A percentile compares a stretch with the other conserved stretches of the same genome.
Conservation (phyloP, 2,329 filamentous ascomycete genomes). For the Neurospora crassa region DNA sequence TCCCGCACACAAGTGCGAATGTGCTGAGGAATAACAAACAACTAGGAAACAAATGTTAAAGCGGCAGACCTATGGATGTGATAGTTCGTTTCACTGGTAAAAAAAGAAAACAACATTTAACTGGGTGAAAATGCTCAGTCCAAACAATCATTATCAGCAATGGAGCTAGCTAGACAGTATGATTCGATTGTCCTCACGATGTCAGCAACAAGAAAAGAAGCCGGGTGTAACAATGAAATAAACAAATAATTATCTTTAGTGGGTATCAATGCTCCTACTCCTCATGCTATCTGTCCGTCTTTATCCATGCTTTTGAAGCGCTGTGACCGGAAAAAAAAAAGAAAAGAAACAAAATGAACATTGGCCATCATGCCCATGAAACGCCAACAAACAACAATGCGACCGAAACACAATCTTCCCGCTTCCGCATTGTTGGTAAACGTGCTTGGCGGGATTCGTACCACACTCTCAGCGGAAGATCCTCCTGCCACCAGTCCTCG, state of each 20-base stretch:
- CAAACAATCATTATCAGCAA: too few species aligned
- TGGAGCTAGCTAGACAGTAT: too few species aligned
- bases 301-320: not conserved
- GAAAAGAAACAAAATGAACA: not conserved
- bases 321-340: not conserved
- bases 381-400: not conserved
- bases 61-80: too few species aligned
- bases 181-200: not conserved
- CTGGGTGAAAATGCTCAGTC: too few species aligned
- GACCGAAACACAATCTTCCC: not conserved
- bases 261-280: not conserved
- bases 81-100: too few species aligned
- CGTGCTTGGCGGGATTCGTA: not conserved
- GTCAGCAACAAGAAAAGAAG: not conserved
- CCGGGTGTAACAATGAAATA: not conserved
- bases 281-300: not conserved
- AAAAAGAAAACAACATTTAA: too few species aligned
- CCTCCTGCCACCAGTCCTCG: slow-evolving; percentile 39
- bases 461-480: slow-evolving; percentile 30
- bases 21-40: too few species aligned
- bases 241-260: not conserved
- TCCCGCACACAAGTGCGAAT: too few species aligned
- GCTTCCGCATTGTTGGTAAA: not conserved
- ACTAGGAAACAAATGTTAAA: too few species aligned
- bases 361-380: not conserved